Percentiles rank a stretch among this genome's conserved stretches.
These are phyloP conservation scores for Moringa oleifera DNA, from an alignment of 345 rosid genomes.

Conservation along the genomic window DNA sequence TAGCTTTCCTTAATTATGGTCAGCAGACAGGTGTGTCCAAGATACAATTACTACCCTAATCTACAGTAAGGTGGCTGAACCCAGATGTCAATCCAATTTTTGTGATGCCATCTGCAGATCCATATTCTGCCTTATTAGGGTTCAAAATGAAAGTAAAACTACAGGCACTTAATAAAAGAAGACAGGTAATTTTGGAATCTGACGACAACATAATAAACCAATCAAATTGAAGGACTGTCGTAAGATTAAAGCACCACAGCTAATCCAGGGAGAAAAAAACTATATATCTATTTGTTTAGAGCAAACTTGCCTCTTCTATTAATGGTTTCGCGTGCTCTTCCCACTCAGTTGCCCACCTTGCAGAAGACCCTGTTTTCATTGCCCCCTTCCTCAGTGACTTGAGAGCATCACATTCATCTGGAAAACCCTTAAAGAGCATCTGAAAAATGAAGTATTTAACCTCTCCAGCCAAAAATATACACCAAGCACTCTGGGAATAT, in stretches of 20 bases:
- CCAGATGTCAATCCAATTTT: background rate
- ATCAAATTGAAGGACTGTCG: too few relatives aligned
- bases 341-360: conserved; percentile 86
- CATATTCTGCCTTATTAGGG: background rate
- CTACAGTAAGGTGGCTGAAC: background rate
- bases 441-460: conserved; percentile 19
- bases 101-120: conserved; percentile 27
- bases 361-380: conserved; percentile 57
- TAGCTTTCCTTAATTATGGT: too few relatives aligned
- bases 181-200: background rate
- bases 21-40: too few relatives aligned
- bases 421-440: conserved; percentile 89
- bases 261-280: background rate
- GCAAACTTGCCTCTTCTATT: conserved; percentile 41
- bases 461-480: too few relatives aligned
- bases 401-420: conserved; percentile 53
- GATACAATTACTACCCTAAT: too few relatives aligned
- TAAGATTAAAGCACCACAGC: too few relatives aligned
- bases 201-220: conserved; percentile 2
- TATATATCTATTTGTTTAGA: background rate
- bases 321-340: conserved; percentile 84
- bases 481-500: too few relatives aligned
- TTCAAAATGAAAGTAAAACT: background rate
- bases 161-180: background rate
- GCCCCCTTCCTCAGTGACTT: conserved; percentile 60